A percentile compares a stretch with the other conserved stretches of the same genome.
Conservation (phyloP, 768 basidiomycete species). For the Russula griseocarnosa region DNA sequence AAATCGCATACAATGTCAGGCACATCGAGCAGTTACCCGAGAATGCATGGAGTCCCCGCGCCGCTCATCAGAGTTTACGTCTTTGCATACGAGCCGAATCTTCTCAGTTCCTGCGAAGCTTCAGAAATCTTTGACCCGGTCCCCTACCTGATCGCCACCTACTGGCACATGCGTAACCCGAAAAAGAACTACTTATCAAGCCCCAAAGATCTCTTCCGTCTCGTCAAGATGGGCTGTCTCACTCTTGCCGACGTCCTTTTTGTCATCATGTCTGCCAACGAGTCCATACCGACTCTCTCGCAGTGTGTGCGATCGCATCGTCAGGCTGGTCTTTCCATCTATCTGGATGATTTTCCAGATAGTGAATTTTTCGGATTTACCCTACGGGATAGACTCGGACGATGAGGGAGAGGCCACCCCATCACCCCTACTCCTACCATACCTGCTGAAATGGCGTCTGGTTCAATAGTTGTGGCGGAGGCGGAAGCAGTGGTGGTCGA, state of each 20-base stretch:
- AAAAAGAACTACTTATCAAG: background rate
- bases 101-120: constrained; percentile 6
- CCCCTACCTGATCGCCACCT: constrained; percentile 30
- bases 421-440: no score
- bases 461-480: no score
- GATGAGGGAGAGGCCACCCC: no score
- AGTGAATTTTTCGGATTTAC: no score
- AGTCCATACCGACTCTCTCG: no score
- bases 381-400: no score
- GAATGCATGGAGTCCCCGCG: constrained; percentile 19
- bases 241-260: constrained; percentile 32
- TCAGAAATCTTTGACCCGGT: constrained; percentile 32
- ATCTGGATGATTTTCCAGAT: no score
- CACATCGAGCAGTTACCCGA: constrained; percentile 12
- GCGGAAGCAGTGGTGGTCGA: no score
- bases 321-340: no score
- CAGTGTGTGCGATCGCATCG: no score
- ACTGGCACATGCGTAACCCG: constrained; percentile 32
- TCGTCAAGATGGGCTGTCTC: constrained; percentile 33
- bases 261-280: no score
- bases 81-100: constrained; percentile 32
- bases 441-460: no score
- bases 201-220: constrained; percentile 29
- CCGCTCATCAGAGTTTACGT: constrained; percentile 35
- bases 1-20: constrained; percentile 30